phyloP scores from a whole-genome alignment of 768 basidiomycete genomes.

The Pulveroboletus frians region DNA sequence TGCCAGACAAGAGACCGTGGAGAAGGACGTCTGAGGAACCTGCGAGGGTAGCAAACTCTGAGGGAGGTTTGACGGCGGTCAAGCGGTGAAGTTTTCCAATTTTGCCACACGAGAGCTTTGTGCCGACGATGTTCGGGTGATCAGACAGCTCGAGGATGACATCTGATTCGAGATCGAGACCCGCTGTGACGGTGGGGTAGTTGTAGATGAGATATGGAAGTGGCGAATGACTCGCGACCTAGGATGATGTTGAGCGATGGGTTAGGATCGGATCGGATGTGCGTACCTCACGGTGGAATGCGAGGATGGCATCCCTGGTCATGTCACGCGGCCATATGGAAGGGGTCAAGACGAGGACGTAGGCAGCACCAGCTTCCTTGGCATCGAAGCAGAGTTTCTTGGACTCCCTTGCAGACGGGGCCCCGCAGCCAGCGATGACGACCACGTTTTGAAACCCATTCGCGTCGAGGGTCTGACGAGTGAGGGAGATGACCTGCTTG shows the following conservation, averaged over 20 bases:
- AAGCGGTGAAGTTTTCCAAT: conserved; percentile 81
- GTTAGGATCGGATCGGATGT: not conserved
- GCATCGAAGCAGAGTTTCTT: conserved; percentile 66
- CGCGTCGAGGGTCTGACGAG: conserved; percentile 66
- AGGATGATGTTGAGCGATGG: not conserved
- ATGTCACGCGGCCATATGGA: conserved; percentile 67
- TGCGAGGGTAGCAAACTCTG: conserved; percentile 65
- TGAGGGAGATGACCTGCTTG: conserved; percentile 54
- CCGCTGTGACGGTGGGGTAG: conserved; percentile 76
- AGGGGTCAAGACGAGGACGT: conserved; percentile 69
- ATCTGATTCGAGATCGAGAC: conserved; percentile 82
- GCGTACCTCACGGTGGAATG: conserved; percentile 60
- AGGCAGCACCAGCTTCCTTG: conserved; percentile 76
- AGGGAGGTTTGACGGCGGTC: conserved; percentile 48
- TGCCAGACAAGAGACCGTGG: conserved; percentile 55
- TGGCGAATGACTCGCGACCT: conserved; percentile 67
- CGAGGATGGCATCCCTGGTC: conserved; percentile 55
- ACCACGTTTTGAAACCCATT: conserved; percentile 63
- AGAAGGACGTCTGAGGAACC: conserved; percentile 70
- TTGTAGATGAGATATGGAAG: conserved; percentile 81
- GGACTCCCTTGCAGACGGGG: conserved; percentile 74
- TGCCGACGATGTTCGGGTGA: conserved; percentile 84
- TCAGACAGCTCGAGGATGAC: conserved; percentile 59
- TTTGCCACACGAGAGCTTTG: conserved; percentile 79
- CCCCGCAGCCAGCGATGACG: conserved; percentile 81